Evolutionary conservation across 2,329 filamentous ascomycete genomes (phyloP), one percentile per base, ranked within the genome.

Genomic region (Biscogniauxia marginata): DNA sequence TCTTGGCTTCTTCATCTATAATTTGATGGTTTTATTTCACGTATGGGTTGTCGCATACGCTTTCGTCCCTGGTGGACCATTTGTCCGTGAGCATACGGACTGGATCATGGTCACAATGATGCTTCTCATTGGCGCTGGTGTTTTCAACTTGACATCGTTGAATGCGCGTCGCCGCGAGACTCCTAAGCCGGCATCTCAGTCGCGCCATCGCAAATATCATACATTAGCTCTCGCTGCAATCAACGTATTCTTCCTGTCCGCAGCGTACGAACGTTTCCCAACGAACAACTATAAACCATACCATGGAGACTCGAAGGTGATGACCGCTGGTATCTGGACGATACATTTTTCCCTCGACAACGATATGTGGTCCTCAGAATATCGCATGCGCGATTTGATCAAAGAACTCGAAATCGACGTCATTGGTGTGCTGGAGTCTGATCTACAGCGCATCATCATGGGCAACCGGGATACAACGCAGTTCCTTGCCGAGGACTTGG

Each of bases 1-100:
- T 2, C 71, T 96, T 13, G 93, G 90, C 3, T 97, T 96, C 76
- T 76, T 97, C 52, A 73, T 96, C 49, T 99, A 98, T 79, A 96
- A 98, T 74, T 82, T 98, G 67, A 77, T 98, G 77, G 88, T 97
- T 4, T 83, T 99, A n/a, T 96, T 96, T 79, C 93, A 98, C 70
- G 92, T 97, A 54, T 99, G 95, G 95, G 90, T 97, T 34, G 95
- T 99, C 9, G 95, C 95, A 2, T 99, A 99, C 68, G 95, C 95
- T 11, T 99, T 99, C 65, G 95, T 99, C 3, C 95, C 95, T 1
- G 95, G 95, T 51, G 95, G 95, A 1, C 91, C 91, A 3, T 82
- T 96, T 1, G 90, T 99, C 46, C 88, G 95, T 46, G 95, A 99
- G 73, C 93, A 88, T 69, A 99, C 93, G 1, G 93, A 98, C 71